Evolutionary conservation across 768 basidiomycete species (phyloP).

Genomic region (Daedaleopsis nitida): DNA sequence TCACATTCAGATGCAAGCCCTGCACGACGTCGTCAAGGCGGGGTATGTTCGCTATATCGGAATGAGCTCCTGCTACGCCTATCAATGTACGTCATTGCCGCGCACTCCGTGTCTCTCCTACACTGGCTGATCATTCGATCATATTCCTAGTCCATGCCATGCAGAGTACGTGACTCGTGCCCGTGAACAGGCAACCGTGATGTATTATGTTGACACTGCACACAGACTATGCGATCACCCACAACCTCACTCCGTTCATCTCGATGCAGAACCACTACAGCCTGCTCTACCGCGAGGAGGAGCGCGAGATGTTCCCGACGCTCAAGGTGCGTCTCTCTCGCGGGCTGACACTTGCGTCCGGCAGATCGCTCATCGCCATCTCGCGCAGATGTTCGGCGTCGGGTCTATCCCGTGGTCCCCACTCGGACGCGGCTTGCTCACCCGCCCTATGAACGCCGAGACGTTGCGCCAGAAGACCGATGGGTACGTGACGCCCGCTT

Average conservation of each 20-base stretch:
- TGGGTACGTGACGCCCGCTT: constrained; percentile 17
- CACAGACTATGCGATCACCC: constrained; percentile 45
- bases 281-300: constrained; percentile 62
- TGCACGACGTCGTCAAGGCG: constrained; percentile 48
- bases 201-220: too few species aligned
- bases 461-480: constrained; percentile 29
- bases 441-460: constrained; percentile 26
- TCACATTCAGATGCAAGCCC: constrained; percentile 41
- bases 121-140: constrained; percentile 1
- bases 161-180: constrained; percentile 30
- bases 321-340: constrained; percentile 31
- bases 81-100: constrained; percentile 31
- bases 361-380: background rate
- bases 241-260: constrained; percentile 54
- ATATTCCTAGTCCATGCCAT: constrained; percentile 34
- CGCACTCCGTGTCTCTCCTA: background rate
- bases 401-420: constrained; percentile 42
- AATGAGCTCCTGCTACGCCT: constrained; percentile 41
- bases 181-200: too few species aligned
- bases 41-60: constrained; percentile 47
- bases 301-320: constrained; percentile 57
- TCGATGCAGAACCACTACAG: constrained; percentile 66
- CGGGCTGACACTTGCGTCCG: background rate
- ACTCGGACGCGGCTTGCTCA: constrained; percentile 35
- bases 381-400: constrained; percentile 28